A percentile compares a stretch with the other conserved stretches of the same genome.
Conservation (phyloP, 257 asterid genomes). For the Plantago ovata region DNA sequence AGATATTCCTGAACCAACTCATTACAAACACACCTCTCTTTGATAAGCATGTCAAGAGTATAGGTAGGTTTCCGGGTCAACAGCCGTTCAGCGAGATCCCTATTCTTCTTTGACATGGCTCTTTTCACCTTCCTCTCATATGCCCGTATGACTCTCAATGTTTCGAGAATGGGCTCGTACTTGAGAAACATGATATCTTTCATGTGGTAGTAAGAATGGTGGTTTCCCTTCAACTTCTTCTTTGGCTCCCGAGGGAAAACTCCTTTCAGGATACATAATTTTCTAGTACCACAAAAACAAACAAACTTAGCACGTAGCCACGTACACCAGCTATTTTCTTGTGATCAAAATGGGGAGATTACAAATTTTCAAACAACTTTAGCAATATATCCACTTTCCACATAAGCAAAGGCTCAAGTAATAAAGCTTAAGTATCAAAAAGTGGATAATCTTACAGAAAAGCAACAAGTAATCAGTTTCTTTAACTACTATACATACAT, state of each 20-base stretch:
- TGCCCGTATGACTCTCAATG: constrained; percentile 63
- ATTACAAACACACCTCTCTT: constrained; percentile 60
- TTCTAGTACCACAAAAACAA: constrained; percentile 26
- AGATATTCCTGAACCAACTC: background rate
- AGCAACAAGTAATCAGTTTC: no score
- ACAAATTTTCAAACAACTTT: no score
- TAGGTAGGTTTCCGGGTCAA: constrained; percentile 72
- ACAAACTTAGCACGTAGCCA: no score
- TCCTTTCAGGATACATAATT: constrained; percentile 76
- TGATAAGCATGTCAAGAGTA: constrained; percentile 74
- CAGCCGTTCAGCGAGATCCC: constrained; percentile 79
- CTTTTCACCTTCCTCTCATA: constrained; percentile 77
- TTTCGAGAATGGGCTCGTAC: constrained; percentile 84
- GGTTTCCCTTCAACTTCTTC: constrained; percentile 98
- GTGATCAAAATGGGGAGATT: no score
- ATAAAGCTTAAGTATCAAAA: no score
- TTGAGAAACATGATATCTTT: constrained; percentile 87
- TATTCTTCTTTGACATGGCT: constrained; percentile 78
- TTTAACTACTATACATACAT: no score
- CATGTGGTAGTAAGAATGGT: constrained; percentile 85
- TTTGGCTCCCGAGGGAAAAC: constrained; percentile 91
- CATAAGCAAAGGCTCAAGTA: no score
- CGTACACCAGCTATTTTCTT: no score
- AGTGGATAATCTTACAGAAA: no score
- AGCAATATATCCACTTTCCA: no score